Evolutionary conservation across 192 early-diverging fungal species (phyloP), one percentile per base, ranked within the genome.

Genomic region (Cladochytrium replicatum): DNA sequence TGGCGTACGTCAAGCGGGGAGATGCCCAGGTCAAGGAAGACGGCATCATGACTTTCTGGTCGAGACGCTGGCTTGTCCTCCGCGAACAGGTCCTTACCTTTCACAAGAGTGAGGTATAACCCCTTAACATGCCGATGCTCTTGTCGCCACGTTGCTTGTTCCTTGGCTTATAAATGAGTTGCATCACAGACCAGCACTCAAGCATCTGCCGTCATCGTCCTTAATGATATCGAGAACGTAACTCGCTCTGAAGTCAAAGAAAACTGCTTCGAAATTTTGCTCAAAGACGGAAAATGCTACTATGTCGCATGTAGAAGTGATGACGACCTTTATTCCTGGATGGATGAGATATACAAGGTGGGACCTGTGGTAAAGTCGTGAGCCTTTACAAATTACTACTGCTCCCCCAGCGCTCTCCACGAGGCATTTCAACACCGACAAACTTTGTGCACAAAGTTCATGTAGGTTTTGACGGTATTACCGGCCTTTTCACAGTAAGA

Each of bases 381-480:
- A n/a, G n/a, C n/a, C n/a, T n/a, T n/a, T n/a, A n/a, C n/a, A n/a
- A n/a, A n/a, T n/a, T n/a, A n/a, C n/a, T n/a, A n/a, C n/a, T n/a
- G n/a, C 21, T 50, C 71, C 77, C 37, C 37, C 52, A 86, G 73
- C 72, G 85, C 26, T 86, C 86, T 5, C 81, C 86, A 19, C 69
- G 86, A 48, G 85, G 86, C 17, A 83, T 85, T 34, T 86, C 85
- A 4, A 80, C 74, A 50, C 86, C 86, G 1, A 88, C 86, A 27
- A 87, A 90, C 69, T 88, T 88, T 76, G 81, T 85, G 6, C 88
- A 90, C 62, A 74, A 86, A 62, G 83, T 87, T 3, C 88, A 90
- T 52, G 74, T 77, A 28, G 74, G 74, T 17, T 77, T 73, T 46
- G 70, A 77, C 46, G 46, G 52, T 6, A 56, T 46, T 37, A 67